phyloP scores from a whole-genome alignment of 2,329 filamentous ascomycete genomes.

The Magnaporthiopsis poae region DNA sequence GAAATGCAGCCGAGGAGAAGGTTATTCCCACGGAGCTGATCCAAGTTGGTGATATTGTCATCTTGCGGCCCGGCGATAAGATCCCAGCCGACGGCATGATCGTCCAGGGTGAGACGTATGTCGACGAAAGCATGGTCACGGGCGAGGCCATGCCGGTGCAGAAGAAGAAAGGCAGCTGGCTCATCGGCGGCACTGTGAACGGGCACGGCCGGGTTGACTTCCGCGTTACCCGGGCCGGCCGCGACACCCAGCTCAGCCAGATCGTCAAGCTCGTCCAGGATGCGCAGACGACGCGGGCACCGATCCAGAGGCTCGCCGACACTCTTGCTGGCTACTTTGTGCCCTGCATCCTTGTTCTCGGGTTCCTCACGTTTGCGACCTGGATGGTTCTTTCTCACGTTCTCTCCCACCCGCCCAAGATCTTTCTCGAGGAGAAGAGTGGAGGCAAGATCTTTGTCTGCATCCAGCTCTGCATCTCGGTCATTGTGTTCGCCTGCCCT shows the following conservation, averaged over 20 bases:
- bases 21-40: constrained; percentile 89
- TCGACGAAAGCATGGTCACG: constrained; percentile 97
- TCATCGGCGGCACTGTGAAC: constrained; percentile 94
- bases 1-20: constrained; percentile 66
- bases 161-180: constrained; percentile 66
- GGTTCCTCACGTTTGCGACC: constrained; percentile 70
- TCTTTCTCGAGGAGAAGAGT: constrained; percentile 70
- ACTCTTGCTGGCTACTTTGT: constrained; percentile 89
- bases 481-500: constrained; percentile 95
- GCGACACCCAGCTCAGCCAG: constrained; percentile 92
- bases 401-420: constrained; percentile 70
- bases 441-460: constrained; percentile 95
- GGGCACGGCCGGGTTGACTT: constrained; percentile 86
- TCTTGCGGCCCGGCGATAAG: constrained; percentile 89
- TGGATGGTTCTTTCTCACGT: constrained; percentile 96
- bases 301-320: constrained; percentile 88
- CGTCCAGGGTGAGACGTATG: constrained; percentile 80
- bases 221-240: constrained; percentile 79
- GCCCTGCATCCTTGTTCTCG: constrained; percentile 73
- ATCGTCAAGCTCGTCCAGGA: constrained; percentile 98
- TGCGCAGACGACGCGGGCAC: constrained; percentile 85
- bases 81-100: constrained; percentile 86
- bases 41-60: constrained; percentile 84
- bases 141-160: constrained; percentile 92
- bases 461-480: constrained; percentile 91